Evolutionary conservation across 768 basidiomycete genomes (phyloP).

Genomic region (Tulasnella sp.): DNA sequence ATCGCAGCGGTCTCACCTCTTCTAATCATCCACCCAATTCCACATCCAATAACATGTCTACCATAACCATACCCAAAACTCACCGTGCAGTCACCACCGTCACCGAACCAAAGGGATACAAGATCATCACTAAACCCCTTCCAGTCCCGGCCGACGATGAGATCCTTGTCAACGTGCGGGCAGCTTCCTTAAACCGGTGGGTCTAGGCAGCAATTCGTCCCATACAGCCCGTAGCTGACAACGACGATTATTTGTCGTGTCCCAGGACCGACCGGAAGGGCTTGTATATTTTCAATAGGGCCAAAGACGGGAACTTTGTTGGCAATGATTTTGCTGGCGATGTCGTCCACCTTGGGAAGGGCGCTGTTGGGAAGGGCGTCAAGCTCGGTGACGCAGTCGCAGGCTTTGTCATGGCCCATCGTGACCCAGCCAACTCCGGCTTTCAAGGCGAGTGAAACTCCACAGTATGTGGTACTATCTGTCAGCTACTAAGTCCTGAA

Average conservation of each 20-base stretch:
- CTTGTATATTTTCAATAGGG: conserved; percentile 4
- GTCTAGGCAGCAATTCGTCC: neutral
- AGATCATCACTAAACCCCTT: neutral
- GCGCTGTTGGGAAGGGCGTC: conserved; percentile 17
- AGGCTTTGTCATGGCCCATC: conserved; percentile 18
- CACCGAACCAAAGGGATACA: neutral
- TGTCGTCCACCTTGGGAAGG: conserved; percentile 18
- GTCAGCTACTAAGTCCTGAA: no score
- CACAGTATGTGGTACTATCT: neutral
- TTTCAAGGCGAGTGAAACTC: conserved; percentile 19
- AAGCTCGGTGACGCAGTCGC: conserved; percentile 21
- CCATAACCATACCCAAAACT: neutral
- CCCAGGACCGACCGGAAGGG: conserved; percentile 13
- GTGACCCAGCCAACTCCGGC: conserved; percentile 18
- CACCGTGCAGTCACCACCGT: neutral
- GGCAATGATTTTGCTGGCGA: conserved; percentile 23
- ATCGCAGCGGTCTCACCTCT: no score
- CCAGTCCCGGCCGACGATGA: neutral
- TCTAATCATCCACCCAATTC: no score
- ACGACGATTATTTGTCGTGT: no score
- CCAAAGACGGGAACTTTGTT: conserved; percentile 18
- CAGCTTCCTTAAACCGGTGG: conserved; percentile 19
- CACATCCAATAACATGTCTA: neutral
- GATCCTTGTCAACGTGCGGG: conserved; percentile 15
- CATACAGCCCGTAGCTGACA: neutral